Evolutionary conservation across 23 red algal genomes (phyloP).

Genomic region (Cyanidium caldarium): DNA sequence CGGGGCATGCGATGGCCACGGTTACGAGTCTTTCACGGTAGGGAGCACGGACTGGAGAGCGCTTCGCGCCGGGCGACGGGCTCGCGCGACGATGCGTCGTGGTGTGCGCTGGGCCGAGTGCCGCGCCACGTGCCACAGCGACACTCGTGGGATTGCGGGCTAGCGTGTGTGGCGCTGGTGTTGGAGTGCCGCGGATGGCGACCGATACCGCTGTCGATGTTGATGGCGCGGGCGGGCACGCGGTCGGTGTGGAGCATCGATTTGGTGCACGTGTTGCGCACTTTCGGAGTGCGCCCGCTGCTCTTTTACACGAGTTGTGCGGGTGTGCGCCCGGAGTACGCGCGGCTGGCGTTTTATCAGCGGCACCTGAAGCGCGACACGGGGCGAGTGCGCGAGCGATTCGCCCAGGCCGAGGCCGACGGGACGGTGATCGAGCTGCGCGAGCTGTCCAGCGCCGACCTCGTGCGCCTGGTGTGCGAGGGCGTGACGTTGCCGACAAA

Average conservation of each 20-base stretch:
- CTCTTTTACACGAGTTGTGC: slow-evolving; percentile 39
- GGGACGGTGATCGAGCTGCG: not conserved
- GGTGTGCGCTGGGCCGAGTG: too few relatives aligned
- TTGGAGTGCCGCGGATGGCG: slow-evolving; percentile 14
- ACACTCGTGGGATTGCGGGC: slow-evolving; percentile 72
- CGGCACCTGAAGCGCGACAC: slow-evolving; percentile 29
- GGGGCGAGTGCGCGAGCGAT: slow-evolving; percentile 31
- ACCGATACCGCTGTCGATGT: not conserved
- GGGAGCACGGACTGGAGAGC: too few relatives aligned
- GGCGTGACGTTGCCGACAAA: not conserved
- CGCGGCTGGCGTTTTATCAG: slow-evolving; percentile 40
- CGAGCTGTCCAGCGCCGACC: not conserved
- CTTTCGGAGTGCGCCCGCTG: not conserved
- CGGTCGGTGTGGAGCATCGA: slow-evolving; percentile 75
- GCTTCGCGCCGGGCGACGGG: too few relatives aligned
- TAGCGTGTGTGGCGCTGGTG: slow-evolving; percentile 65
- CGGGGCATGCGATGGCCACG: too few relatives aligned
- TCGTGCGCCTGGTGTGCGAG: not conserved
- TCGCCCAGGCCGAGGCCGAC: slow-evolving; percentile 13
- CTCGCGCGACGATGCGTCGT: too few relatives aligned
- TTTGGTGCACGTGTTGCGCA: slow-evolving; percentile 40
- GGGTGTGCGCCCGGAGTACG: slow-evolving; percentile 54
- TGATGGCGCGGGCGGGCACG: not conserved
- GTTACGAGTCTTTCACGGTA: too few relatives aligned
- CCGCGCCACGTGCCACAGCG: slow-evolving; percentile 29